phyloP scores from a whole-genome alignment of 345 rosid genomes.

The Populus simonii region DNA sequence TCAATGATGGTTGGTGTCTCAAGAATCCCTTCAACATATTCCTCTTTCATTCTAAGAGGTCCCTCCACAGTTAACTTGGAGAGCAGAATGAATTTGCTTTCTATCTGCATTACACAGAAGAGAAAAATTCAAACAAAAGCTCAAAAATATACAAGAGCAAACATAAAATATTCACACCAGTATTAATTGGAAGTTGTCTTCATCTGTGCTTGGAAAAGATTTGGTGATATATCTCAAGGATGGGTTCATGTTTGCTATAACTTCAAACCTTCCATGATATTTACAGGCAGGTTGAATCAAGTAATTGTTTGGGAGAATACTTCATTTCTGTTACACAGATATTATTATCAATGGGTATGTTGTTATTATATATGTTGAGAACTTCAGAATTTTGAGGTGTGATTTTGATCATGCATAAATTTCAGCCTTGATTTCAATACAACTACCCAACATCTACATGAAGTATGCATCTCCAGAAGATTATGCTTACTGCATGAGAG shows the following conservation, averaged over 20 bases:
- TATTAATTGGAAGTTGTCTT: neutral
- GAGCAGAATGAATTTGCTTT: conserved; percentile 61
- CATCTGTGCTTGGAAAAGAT: neutral
- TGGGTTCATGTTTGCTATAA: neutral
- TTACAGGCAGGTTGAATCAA: neutral
- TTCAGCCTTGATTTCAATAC: neutral
- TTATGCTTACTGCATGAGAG: neutral
- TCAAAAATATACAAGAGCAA: neutral
- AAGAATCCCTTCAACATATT: conserved; percentile 70
- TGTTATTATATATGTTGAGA: no score
- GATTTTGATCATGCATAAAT: neutral
- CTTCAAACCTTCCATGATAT: neutral
- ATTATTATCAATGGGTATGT: neutral
- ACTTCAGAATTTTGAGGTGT: neutral
- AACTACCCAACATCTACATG: neutral
- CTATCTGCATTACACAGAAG: conserved; percentile 56
- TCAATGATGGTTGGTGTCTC: conserved; percentile 78
- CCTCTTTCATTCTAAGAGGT: conserved; percentile 89
- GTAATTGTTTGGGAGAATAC: neutral
- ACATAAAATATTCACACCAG: neutral
- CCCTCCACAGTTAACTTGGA: conserved; percentile 81
- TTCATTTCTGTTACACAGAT: neutral
- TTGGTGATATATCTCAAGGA: neutral
- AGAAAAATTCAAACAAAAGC: neutral
- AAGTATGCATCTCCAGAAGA: neutral